Evolutionary conservation across 2,329 filamentous ascomycete genomes (phyloP).

Genomic region (Botryotinia calthae): DNA sequence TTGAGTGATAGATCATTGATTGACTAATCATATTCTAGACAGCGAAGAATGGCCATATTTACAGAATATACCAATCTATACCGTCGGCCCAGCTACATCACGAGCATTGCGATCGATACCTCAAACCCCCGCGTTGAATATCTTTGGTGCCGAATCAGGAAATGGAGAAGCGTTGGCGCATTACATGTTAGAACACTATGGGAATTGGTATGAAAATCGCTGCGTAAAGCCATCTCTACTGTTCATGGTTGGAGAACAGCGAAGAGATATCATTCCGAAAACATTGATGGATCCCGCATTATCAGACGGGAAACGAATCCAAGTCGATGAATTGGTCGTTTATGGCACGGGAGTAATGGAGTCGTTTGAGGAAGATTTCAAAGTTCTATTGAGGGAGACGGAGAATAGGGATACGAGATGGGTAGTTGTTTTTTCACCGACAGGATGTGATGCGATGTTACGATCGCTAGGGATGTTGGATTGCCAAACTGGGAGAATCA

Average conservation of each 20-base stretch:
- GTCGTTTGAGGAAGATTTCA: constrained; percentile 70
- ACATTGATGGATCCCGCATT: constrained; percentile 63
- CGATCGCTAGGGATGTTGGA: constrained; percentile 53
- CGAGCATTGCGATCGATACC: constrained; percentile 63
- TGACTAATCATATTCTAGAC: constrained; percentile 22
- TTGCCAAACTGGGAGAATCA: constrained; percentile 44
- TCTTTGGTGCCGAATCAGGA: constrained; percentile 79
- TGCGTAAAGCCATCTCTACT: constrained; percentile 60
- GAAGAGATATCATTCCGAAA: constrained; percentile 84
- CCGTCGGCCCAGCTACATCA: constrained; percentile 77
- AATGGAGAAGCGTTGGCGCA: constrained; percentile 77
- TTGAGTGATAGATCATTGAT: not conserved
- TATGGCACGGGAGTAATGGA: constrained; percentile 85
- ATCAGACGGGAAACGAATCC: constrained; percentile 51
- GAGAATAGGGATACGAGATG: constrained; percentile 51
- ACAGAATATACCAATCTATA: constrained; percentile 64
- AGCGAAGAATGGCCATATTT: constrained; percentile 50
- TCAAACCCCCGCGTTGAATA: constrained; percentile 52
- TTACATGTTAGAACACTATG: constrained; percentile 79
- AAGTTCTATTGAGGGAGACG: constrained; percentile 48
- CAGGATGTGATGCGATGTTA: constrained; percentile 61
- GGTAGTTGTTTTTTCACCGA: constrained; percentile 73
- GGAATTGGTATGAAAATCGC: constrained; percentile 46
- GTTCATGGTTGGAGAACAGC: constrained; percentile 87
- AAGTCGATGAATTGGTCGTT: constrained; percentile 75